Conservation (phyloP, 176 grass and related monocot species). For the Miscanthus lutarioriparius region DNA sequence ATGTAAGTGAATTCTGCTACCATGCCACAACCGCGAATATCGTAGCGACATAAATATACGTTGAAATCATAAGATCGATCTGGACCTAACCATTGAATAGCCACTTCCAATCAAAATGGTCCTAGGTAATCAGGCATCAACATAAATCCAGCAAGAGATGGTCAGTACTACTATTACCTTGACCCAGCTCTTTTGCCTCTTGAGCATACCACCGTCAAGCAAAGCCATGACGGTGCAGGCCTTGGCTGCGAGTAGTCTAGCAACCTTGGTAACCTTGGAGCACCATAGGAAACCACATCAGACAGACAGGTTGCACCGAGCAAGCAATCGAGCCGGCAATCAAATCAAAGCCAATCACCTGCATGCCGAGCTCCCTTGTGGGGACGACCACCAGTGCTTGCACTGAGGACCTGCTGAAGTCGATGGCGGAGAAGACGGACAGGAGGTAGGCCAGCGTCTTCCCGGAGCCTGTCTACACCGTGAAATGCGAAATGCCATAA, state of each 20-base stretch:
- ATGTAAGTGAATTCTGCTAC: background rate
- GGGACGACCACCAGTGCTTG: conserved; percentile 90
- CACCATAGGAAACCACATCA: background rate
- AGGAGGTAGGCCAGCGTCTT: conserved; percentile 93
- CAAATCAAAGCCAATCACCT: conserved; percentile 35
- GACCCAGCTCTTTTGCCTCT: conserved; percentile 91
- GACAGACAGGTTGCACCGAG: background rate
- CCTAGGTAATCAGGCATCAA: background rate
- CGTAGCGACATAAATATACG: background rate
- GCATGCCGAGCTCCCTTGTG: conserved; percentile 92
- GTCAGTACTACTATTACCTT: conserved; percentile 50
- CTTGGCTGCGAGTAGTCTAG: conserved; percentile 67
- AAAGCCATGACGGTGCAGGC: conserved; percentile 85
- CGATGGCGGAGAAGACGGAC: conserved; percentile 68
- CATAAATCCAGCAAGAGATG: background rate
- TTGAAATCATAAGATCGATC: background rate
- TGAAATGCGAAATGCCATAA: background rate
- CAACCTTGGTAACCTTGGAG: conserved; percentile 82
- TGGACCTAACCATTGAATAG: background rate
- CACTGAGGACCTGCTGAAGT: conserved; percentile 68
- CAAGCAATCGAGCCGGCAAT: background rate
- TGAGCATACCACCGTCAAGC: conserved; percentile 92
- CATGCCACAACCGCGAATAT: background rate
- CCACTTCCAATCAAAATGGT: background rate
- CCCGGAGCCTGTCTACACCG: conserved; percentile 88